Evolutionary conservation across 2,329 filamentous ascomycete genomes (phyloP), one percentile per base, ranked within the genome.

Genomic region (Sclerotinia nivalis): DNA sequence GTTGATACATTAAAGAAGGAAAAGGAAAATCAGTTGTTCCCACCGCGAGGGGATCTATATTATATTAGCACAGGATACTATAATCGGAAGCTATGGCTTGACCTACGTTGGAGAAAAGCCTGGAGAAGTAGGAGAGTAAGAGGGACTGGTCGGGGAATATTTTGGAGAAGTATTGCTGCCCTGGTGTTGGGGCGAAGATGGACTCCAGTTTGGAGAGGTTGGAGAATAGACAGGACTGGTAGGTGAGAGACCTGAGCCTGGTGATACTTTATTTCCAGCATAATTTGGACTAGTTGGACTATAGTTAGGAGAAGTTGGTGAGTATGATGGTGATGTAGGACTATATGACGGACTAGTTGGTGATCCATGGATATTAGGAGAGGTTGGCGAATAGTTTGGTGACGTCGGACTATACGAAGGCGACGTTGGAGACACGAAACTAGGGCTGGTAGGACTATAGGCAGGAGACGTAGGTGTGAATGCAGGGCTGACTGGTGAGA

Each of bases 371-470:
- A 79, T 55, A 59, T 71, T 73, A 22, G 76, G 76, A n/a, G 75
- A 76, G 10, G 77, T 77, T 13, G 76, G 76, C 25, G 74, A 77
- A 60, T 76, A 77, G 25, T 69, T 76, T 60, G 81, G 82, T 15
- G 80, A 86, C 75, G 71, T 89, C 87, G 43, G 92, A 69, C 74
- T 77, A 54, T 75, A 77, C 12, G 92, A 93, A 55, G 93, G 93
- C 73, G 92, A 96, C 49, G 90, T 96, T 80, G 74, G 84, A 80
- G 70, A 82, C 80, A 76, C 75, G 43, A 77, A 78, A n/a, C 75
- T 76, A 22, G 78, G 78, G 62, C 75, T 77, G 8, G 78, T 79
- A 25, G 78, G 77, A 31, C 76, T 78, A 67, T 79, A 79, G 5
- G 75, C 75, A 67, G 78, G 78, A 40, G 76, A 78, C 10, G 78